phyloP scores from a whole-genome alignment of 208 protist genomes.

The Porcisia hertigi region DNA sequence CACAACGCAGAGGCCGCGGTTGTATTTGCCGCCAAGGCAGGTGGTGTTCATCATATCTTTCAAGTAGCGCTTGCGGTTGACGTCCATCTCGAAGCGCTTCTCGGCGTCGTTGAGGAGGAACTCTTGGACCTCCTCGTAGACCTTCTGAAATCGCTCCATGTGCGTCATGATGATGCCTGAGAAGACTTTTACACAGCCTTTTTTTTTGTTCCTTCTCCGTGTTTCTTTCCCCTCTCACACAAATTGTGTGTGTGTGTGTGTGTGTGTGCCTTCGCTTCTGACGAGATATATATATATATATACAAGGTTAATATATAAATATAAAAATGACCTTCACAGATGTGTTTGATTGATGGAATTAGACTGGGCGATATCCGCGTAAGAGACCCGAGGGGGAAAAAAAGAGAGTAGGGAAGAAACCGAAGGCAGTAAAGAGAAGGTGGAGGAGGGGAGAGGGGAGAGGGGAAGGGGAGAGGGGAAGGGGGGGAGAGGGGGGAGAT shows the following conservation, averaged over 20 bases:
- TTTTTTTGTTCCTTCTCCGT: not conserved
- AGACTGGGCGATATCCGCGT: not conserved
- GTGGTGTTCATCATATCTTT: slow-evolving; percentile 86
- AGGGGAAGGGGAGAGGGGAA: not conserved
- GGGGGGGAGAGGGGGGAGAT: not conserved
- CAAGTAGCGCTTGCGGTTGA: slow-evolving; percentile 71
- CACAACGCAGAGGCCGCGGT: slow-evolving; percentile 85
- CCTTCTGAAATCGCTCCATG: slow-evolving; percentile 72
- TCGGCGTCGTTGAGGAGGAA: slow-evolving; percentile 58
- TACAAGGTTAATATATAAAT: no score
- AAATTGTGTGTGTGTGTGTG: no score
- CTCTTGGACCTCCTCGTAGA: slow-evolving; percentile 79
- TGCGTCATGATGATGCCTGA: slow-evolving; percentile 33
- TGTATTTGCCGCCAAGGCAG: slow-evolving; percentile 90
- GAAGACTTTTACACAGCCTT: not conserved
- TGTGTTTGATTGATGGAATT: not conserved
- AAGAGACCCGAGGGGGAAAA: not conserved
- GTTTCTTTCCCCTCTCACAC: no score
- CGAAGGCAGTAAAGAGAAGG: not conserved
- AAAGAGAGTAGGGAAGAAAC: not conserved
- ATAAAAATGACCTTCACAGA: no score
- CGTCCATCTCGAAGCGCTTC: slow-evolving; percentile 70
- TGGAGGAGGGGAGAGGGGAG: no score
- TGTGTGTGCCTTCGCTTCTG: no score
- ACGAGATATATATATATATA: no score